Evolutionary conservation across 495 filamentous ascomycete species (phyloP).

Genomic region (Usnea hakonensis): DNA sequence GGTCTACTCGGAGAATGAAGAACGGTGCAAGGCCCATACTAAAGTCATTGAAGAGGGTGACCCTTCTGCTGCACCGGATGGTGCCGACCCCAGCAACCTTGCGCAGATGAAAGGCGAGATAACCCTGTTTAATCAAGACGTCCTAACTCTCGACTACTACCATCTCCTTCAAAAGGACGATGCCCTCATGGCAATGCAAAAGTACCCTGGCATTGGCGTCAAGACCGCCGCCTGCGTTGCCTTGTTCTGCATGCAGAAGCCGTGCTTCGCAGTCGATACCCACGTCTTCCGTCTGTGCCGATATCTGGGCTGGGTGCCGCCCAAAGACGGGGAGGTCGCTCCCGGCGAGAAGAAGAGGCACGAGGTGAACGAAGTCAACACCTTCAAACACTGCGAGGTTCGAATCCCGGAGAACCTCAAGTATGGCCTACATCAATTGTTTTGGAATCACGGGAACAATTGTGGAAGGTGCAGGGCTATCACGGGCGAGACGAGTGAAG

Average conservation of each 20-base stretch:
- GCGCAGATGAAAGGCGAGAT: constrained; percentile 42
- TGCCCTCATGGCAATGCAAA: constrained; percentile 64
- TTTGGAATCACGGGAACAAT: constrained; percentile 76
- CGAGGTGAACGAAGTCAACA: constrained; percentile 48
- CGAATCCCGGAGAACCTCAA: constrained; percentile 78
- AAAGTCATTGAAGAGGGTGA: constrained; percentile 19
- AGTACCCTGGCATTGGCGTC: constrained; percentile 77
- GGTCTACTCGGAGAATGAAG: constrained; percentile 63
- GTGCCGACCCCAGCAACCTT: constrained; percentile 30
- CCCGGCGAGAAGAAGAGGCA: constrained; percentile 40
- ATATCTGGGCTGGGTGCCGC: constrained; percentile 81
- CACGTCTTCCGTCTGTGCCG: constrained; percentile 74
- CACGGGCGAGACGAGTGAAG: constrained; percentile 37
- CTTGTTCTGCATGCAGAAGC: constrained; percentile 68
- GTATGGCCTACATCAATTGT: constrained; percentile 78
- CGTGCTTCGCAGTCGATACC: constrained; percentile 79
- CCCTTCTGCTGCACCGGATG: constrained; percentile 22
- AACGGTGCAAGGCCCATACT: constrained; percentile 34
- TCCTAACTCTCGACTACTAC: constrained; percentile 71
- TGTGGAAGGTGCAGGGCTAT: constrained; percentile 70
- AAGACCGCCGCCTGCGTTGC: constrained; percentile 87
- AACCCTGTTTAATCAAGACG: constrained; percentile 45
- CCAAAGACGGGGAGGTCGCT: constrained; percentile 22
- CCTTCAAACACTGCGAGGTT: constrained; percentile 75
- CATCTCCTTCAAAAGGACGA: constrained; percentile 57